Evolutionary conservation across 2,329 filamentous ascomycete genomes (phyloP).

Genomic region (Coccinonectria pachysandricola): DNA sequence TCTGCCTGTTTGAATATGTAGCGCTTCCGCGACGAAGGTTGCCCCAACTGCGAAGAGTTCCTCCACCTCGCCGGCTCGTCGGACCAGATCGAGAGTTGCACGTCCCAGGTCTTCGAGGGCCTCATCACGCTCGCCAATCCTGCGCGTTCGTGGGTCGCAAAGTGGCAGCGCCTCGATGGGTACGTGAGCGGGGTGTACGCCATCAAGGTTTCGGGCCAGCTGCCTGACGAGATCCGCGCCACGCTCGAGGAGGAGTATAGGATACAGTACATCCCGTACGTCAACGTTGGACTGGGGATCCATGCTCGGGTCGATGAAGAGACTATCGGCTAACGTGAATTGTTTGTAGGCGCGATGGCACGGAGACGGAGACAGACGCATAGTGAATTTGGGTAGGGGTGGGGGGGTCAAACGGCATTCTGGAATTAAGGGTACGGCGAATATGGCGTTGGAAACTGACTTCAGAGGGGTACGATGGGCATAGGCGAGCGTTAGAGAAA

Average conservation of each 20-base stretch:
- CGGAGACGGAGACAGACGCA: constrained; percentile 38
- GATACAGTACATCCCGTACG: constrained; percentile 54
- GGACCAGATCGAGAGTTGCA: constrained; percentile 85
- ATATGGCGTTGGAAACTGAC: constrained; percentile 22
- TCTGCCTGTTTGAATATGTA: no score
- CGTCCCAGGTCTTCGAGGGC: constrained; percentile 91
- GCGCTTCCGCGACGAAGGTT: constrained; percentile 81
- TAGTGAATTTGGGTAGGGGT: no score
- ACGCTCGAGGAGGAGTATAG: constrained; percentile 53
- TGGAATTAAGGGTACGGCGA: no score
- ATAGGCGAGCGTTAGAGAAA: constrained; percentile 8
- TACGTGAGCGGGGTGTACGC: constrained; percentile 89
- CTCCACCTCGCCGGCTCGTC: constrained; percentile 69
- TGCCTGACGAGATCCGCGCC: constrained; percentile 54
- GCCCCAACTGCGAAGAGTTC: constrained; percentile 93
- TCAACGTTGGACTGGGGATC: no score
- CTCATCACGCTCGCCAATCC: constrained; percentile 78
- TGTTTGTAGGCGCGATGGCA: constrained; percentile 41
- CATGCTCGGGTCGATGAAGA: no score
- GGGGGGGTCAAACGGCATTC: no score
- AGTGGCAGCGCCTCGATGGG: constrained; percentile 83
- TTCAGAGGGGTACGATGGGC: constrained; percentile 3
- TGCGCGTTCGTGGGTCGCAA: constrained; percentile 84
- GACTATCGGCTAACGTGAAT: no score
- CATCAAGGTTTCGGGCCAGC: constrained; percentile 80